These are phyloP conservation scores for Euphorbia pulcherrima DNA, from an alignment of 345 rosid species.

Conservation along the genomic window DNA sequence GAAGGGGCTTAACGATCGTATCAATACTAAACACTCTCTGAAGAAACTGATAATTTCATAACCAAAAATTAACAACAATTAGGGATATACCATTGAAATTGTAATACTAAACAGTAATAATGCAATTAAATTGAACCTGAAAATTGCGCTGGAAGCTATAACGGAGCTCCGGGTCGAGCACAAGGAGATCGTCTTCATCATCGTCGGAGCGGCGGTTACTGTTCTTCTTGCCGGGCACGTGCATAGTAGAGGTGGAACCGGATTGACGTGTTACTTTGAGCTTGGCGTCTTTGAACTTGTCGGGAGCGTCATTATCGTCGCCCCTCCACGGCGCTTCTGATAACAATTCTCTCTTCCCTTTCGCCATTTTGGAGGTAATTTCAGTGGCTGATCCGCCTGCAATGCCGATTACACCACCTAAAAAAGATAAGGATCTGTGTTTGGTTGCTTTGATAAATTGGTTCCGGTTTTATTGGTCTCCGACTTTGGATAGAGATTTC, in stretches of 20 bases:
- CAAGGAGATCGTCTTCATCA: slow-evolving; percentile 48
- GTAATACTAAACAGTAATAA: neutral
- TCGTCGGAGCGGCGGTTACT: slow-evolving; percentile 19
- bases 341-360: slow-evolving; percentile 63
- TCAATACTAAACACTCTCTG: slow-evolving; percentile 85
- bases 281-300: slow-evolving; percentile 70
- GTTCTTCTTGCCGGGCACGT: slow-evolving; percentile 54
- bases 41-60: slow-evolving; percentile 52
- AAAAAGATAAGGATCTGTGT: neutral
- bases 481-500: too few species aligned
- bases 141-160: slow-evolving; percentile 94
- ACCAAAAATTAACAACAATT: neutral
- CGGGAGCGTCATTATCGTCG: slow-evolving; percentile 44
- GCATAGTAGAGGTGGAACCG: slow-evolving; percentile 71
- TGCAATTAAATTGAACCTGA: slow-evolving; percentile 38
- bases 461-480: neutral
- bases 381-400: neutral
- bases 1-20: slow-evolving; percentile 94
- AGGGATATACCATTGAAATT: neutral
- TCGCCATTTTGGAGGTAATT: slow-evolving; percentile 26
- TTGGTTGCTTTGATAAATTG: neutral
- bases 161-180: slow-evolving; percentile 91
- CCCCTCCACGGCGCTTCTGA: slow-evolving; percentile 94
- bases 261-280: slow-evolving; percentile 70
- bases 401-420: neutral